Percentiles rank a stretch among this genome's conserved stretches.
Evolutionary conservation across 441 rosid species (phyloP).

Genomic region (Populus hybrid): DNA sequence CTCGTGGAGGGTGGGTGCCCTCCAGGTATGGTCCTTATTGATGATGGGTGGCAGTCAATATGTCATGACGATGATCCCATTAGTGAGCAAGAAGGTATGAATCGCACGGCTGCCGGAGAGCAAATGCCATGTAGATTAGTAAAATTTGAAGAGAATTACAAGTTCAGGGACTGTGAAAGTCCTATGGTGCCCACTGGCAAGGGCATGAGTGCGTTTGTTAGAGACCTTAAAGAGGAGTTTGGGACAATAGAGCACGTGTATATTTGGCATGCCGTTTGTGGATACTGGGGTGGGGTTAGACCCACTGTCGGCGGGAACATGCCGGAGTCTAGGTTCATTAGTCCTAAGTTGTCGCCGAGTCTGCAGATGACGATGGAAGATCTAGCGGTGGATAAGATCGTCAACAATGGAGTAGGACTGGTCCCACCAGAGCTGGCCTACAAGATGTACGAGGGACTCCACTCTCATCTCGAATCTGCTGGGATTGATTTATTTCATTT

Average conservation of each 20-base stretch:
- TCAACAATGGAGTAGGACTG: conserved; percentile 60
- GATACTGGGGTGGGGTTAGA: conserved; percentile 92
- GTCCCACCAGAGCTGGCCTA: conserved; percentile 61
- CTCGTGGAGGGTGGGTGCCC: conserved; percentile 88
- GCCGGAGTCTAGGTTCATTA: conserved; percentile 43
- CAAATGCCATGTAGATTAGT: conserved; percentile 90
- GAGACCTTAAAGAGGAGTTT: conserved; percentile 58
- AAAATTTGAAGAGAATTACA: conserved; percentile 78
- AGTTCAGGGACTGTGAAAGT: conserved; percentile 67
- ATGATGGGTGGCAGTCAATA: conserved; percentile 96
- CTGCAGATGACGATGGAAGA: conserved; percentile 73
- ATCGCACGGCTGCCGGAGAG: conserved; percentile 69
- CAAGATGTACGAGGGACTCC: conserved; percentile 69
- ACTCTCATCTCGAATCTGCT: conserved; percentile 53
- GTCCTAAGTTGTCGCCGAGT: conserved; percentile 61
- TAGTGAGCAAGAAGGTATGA: conserved; percentile 62
- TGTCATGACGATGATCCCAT: conserved; percentile 56
- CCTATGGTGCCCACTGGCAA: conserved; percentile 21
- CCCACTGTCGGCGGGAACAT: conserved; percentile 56
- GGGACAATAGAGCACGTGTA: conserved; percentile 18
- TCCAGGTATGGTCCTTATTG: conserved; percentile 85
- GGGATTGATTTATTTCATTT: conserved; percentile 34
- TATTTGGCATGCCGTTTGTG: conserved; percentile 92
- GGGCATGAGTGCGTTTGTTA: conserved; percentile 78
- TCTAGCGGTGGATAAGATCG: conserved; percentile 87